Evolutionary conservation across 768 basidiomycete genomes (phyloP), one percentile per base, ranked within the genome.

Genomic region (Tulasnella sp.): DNA sequence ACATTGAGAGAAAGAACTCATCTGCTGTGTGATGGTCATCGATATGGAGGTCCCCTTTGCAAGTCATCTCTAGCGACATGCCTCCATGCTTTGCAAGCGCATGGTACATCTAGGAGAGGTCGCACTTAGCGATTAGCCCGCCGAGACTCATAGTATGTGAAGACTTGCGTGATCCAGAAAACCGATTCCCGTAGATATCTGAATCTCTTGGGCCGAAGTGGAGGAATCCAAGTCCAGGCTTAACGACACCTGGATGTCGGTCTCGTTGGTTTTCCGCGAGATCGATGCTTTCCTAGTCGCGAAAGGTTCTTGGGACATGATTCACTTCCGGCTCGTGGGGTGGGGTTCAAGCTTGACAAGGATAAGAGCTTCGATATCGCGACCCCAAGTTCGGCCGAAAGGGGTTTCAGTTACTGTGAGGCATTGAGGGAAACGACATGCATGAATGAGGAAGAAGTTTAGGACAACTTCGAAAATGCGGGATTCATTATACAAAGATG

Each of bases 1-100:
- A 11, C 1, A 12, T 56, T 25, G 4, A 29, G 11, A 22, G 48
- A 19, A 9, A 15, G 38, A 44, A 61, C 50, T 44, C 38, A 87
- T 99, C 96, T 79, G 94, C 91, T 49, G 93, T 91, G 73, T 99
- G 96, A 67, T 98, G 96, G 73, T 99, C 96, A 72, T 99, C 96
- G 61, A 98, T 96, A 81, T 85, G 89, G 7, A 98, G 77, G 70
- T 99, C 96, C 42, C 96, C 96, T 68, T 87, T 83, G 72, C 92
- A 97, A 65, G 86, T 85, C 74, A 99, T 78, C 19, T 79, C 81
- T 62, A 99, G 75, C 0, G 91, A 92, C 82, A 96, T 87, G 60
- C 92, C 92, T 19, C 90, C 81, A 73, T 99, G 96, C 70, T 98
- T 98, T 34, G 96, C 94, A 3, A 99, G 80, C 1, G 96, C 94